Base-by-base conservation (phyloP, 805 yeast species). In the Pichia exigua region DNA sequence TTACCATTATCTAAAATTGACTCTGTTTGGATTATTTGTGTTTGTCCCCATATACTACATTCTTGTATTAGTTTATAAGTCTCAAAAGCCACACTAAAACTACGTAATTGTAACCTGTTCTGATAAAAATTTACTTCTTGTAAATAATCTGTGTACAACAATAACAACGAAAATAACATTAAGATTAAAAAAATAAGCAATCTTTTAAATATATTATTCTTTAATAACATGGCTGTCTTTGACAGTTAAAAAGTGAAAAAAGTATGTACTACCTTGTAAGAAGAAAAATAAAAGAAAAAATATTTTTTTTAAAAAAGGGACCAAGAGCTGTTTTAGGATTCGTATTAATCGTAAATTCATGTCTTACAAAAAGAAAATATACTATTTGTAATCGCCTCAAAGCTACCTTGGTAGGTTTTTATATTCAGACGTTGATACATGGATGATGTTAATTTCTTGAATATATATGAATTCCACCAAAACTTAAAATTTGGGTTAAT, bases 71-170 rank as follows among this genome's bases (percentile, higher is more conserved):
- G 52, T 38, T 57, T 57, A 44, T 60, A 65, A 11, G 60, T 54
- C 6, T 54, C 50, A 60, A 63, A 54, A 28, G 54, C 51, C 1
- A 60, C 67, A 20, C 52, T 41, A 42, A 64, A 55, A 15, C 57
- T 57, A 4, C 56, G 47, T 17, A 63, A 40, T 41, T 58, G 59
- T 49, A 64, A 54, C 39, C 57, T 60, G 40, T 59, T 60, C 45
- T 60, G 56, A 44, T 62, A 65, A 15, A 64, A 49, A 21, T 62
- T 61, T 10, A 56, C 44, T 35, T 64, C 68, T 45, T 64, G 66
- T 21, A 63, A 42, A 49, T 60, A 63, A 47, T 64, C 62, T 3
- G 64, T 59, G 49, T 63, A 65, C 13, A 63, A 53, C 38, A 63
- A 47, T 49, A 62, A 30, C 26, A 57, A 48, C 7, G 63, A 59